Evolutionary conservation across 208 protist species (phyloP).

Genomic region (Leishmania lainsoni): DNA sequence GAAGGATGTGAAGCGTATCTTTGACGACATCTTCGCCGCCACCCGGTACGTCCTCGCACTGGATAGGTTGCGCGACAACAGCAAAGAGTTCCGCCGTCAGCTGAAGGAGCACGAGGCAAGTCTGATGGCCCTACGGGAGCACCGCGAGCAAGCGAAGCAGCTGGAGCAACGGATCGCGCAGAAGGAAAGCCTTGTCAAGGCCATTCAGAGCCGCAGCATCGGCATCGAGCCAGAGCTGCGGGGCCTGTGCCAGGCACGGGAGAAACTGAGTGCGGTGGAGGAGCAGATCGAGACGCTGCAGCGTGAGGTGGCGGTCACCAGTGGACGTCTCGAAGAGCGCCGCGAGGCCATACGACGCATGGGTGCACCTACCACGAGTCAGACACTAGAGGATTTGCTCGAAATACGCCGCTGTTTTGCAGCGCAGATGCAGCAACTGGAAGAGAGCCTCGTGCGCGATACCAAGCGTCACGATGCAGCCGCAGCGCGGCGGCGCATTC

Average conservation of each 20-base stretch:
- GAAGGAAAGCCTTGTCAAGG: constrained; percentile 58
- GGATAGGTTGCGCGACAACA: constrained; percentile 83
- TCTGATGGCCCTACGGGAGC: constrained; percentile 76
- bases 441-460: constrained; percentile 35
- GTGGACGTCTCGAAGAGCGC: constrained; percentile 73
- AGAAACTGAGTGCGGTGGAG: constrained; percentile 54
- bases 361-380: constrained; percentile 26
- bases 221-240: constrained; percentile 61
- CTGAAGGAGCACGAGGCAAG: constrained; percentile 84
- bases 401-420: constrained; percentile 44
- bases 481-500: constrained; percentile 20
- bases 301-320: constrained; percentile 61
- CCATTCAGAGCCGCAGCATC: constrained; percentile 45
- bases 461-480: constrained; percentile 33
- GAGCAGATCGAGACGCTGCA: constrained; percentile 57
- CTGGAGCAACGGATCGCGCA: constrained; percentile 55
- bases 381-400: constrained; percentile 59
- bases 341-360: constrained; percentile 39
- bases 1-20: constrained; percentile 97
- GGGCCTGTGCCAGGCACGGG: constrained; percentile 47
- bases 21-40: constrained; percentile 99
- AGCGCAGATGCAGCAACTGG: constrained; percentile 35
- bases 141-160: constrained; percentile 77
- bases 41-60: constrained; percentile 94
- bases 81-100: constrained; percentile 83